These are phyloP conservation scores for Xylaria sp. DNA, from an alignment of 2,329 filamentous ascomycete species.

Conservation along the genomic window DNA sequence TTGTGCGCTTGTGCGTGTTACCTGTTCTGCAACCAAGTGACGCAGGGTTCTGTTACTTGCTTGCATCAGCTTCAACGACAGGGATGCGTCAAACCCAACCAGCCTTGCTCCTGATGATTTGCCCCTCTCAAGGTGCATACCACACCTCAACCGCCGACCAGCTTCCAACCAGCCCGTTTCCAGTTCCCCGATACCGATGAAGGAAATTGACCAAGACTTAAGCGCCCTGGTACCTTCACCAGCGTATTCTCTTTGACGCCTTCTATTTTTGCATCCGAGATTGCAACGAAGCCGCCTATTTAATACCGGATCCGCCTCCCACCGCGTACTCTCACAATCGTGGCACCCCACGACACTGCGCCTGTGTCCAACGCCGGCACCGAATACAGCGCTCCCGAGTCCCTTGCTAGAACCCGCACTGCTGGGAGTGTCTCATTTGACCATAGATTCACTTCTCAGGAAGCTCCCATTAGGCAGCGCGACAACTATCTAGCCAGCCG, in stretches of 20 bases:
- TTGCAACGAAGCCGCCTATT: slow-evolving; percentile 20
- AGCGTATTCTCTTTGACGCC: neutral
- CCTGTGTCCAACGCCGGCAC: slow-evolving; percentile 16
- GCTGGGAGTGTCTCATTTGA: slow-evolving; percentile 46
- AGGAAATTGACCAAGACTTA: slow-evolving; percentile 14
- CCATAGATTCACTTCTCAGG: slow-evolving; percentile 38
- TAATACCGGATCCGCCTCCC: slow-evolving; percentile 8
- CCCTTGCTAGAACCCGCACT: slow-evolving; percentile 40
- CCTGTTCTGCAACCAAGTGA: no score
- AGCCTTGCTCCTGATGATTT: neutral
- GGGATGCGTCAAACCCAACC: neutral
- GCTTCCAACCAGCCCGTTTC: slow-evolving; percentile 13
- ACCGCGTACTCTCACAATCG: slow-evolving; percentile 22
- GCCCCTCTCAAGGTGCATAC: neutral
- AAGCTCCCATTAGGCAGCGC: slow-evolving; percentile 36
- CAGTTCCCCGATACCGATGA: slow-evolving; percentile 16
- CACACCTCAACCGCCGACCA: slow-evolving; percentile 10
- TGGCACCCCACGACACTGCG: slow-evolving; percentile 21
- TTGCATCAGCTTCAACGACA: no score
- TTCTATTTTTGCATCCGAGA: slow-evolving; percentile 16
- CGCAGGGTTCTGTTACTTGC: no score
- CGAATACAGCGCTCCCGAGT: slow-evolving; percentile 13
- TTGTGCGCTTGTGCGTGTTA: no score
- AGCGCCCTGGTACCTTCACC: slow-evolving; percentile 10
- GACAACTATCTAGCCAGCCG: slow-evolving; percentile 31